These are phyloP conservation scores for Ophiostoma australiae DNA, from an alignment of 2,329 filamentous ascomycete species.

Conservation along the genomic window DNA sequence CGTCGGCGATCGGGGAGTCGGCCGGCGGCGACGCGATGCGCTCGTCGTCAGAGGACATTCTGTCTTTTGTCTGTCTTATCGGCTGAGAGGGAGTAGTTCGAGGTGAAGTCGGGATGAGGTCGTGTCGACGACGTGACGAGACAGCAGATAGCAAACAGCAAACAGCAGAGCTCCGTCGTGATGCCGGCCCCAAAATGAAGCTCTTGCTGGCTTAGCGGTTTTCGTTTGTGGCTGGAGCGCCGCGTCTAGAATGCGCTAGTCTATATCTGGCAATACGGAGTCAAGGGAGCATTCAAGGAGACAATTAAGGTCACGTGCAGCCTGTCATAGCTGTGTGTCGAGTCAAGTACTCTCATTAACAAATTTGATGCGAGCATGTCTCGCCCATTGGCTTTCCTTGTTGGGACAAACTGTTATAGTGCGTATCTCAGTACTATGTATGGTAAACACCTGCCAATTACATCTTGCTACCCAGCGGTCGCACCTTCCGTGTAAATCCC, in stretches of 20 bases:
- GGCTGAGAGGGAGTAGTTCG: not conserved
- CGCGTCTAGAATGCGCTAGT: not conserved
- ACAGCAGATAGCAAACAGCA: not conserved
- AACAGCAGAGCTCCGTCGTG: not conserved
- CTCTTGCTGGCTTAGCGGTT: not conserved
- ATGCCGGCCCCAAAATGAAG: slow-evolving; percentile 4
- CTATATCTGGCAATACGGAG: not conserved
- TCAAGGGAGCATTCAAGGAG: not conserved
- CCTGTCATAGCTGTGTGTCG: not conserved
- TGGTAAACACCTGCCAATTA: not conserved
- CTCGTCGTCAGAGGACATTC: slow-evolving; percentile 27
- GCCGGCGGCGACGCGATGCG: slow-evolving; percentile 25
- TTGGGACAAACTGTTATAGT: not conserved
- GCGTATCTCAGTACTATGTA: too few relatives aligned
- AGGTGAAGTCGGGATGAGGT: not conserved
- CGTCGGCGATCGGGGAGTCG: slow-evolving; percentile 19
- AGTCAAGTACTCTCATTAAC: not conserved
- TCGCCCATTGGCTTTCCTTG: not conserved
- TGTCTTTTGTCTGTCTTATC: not conserved
- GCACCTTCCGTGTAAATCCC: not conserved
- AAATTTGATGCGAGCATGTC: not conserved
- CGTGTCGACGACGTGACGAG: not conserved
- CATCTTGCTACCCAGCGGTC: not conserved
- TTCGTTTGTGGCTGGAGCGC: slow-evolving; percentile 21
- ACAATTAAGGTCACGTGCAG: not conserved